These are phyloP conservation scores for Aspergillus avenaceus DNA, from an alignment of 495 filamentous ascomycete species.

Conservation along the genomic window DNA sequence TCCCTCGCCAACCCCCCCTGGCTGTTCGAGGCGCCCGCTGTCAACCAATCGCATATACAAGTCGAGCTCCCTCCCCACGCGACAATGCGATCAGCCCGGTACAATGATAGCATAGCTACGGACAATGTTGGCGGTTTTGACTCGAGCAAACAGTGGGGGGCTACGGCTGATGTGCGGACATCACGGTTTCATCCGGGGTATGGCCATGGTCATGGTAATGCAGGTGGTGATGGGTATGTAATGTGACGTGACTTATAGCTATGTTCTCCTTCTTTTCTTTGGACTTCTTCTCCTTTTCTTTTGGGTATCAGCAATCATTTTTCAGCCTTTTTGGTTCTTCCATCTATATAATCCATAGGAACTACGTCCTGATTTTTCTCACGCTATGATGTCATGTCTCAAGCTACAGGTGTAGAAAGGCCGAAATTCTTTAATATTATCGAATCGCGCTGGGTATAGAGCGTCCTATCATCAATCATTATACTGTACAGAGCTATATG, in stretches of 20 bases:
- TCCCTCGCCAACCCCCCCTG: constrained; percentile 29
- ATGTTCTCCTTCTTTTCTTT: no score
- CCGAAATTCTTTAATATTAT: background rate
- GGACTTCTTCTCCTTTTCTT: no score
- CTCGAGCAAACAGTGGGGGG: constrained; percentile 11
- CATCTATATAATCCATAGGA: no score
- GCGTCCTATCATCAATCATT: constrained; percentile 16
- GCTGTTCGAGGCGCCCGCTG: constrained; percentile 21
- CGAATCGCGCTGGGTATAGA: constrained; percentile 7
- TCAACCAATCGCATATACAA: background rate
- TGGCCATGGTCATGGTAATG: constrained; percentile 17
- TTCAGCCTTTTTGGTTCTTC: no score
- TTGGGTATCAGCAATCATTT: no score
- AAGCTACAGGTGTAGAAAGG: no score
- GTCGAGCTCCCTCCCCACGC: background rate
- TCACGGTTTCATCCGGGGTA: constrained; percentile 23
- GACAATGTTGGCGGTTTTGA: constrained; percentile 1
- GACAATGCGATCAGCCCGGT: background rate
- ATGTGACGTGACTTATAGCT: background rate
- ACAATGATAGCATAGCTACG: background rate
- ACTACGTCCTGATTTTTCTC: no score
- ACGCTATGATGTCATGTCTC: no score
- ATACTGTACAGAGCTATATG: constrained; percentile 10
- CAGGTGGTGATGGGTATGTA: background rate
- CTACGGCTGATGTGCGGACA: constrained; percentile 11